Conservation (phyloP, 441 rosid genomes). For the Sinapis alba region DNA sequence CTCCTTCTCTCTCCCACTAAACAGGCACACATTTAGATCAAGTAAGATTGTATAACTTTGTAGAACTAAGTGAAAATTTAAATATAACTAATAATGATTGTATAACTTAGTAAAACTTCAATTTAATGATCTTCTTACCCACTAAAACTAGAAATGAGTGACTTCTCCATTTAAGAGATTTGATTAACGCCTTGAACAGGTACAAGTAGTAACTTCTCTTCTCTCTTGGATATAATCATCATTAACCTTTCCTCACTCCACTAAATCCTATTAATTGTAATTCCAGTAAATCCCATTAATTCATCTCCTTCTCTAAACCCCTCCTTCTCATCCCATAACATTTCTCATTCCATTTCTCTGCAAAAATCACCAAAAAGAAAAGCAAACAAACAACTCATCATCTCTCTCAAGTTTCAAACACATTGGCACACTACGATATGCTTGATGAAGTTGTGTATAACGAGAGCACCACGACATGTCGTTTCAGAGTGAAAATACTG, state of each 20-base stretch:
- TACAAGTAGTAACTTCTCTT: too few species aligned
- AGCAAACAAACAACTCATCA: too few species aligned
- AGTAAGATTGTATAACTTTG: too few species aligned
- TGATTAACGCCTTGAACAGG: background rate
- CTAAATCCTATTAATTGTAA: too few species aligned
- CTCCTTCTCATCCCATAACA: background rate
- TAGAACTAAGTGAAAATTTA: too few species aligned
- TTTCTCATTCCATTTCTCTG: background rate
- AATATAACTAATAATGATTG: too few species aligned
- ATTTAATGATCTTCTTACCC: too few species aligned
- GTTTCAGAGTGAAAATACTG: background rate
- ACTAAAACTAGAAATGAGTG: too few species aligned
- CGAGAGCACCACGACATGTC: background rate
- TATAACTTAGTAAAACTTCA: too few species aligned
- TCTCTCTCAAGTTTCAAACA: background rate
- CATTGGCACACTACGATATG: background rate
- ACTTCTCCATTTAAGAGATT: background rate
- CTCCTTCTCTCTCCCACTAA: too few species aligned
- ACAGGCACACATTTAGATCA: too few species aligned
- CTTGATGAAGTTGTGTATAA: background rate
- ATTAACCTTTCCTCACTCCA: background rate
- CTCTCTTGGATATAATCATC: background rate
- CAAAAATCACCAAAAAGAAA: background rate
- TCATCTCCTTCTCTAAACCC: background rate
- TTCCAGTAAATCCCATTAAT: too few species aligned